Base-by-base conservation (phyloP, 1,284 basidiomycete genomes). In the Trametes sp. region DNA sequence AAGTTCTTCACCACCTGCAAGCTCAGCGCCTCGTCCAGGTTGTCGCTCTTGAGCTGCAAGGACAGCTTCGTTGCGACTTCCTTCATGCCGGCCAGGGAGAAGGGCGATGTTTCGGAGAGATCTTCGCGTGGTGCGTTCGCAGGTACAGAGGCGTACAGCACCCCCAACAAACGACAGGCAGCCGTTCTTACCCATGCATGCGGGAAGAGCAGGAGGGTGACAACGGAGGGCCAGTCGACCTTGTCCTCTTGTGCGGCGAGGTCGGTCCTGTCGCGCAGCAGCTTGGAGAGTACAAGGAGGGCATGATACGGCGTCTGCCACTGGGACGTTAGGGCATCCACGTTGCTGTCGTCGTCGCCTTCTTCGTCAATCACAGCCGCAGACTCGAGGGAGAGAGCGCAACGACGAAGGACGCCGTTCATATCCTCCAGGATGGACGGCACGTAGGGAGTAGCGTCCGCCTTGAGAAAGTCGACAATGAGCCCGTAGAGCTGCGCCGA, bases 151-250 rank as follows among this genome's bases (percentile, higher is more conserved):
- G 84, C 81, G 73, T 94, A 95, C 8, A 96, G 77, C 7, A 83
- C 73, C 6, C 94, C 94, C 1, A 98, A 76, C 8, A 96, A 81
- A 49, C 94, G 86, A 66, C 90, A 90, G 0, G 96, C 84, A 0
- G 92, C 92, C 14, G 88, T 87, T 35, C 96, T 90, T 1, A 98
- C 95, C 97, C 96, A 98, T 4, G 93, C 87, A 77, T 99, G 97
- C 13, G 96, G 96, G 78, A 92, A 98, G 10, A 94, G 82, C 2
- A 98, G 83, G 71, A 94, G 87, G 0, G 81, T 72, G 21, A 87
- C 80, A 45, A 98, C 81, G 0, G 81, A 74, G 23, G 78, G 70
- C 95, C 95, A 97, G 3, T 81, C 75, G 1, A 94, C 76, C 54
- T 76, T 78, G 31, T 77, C 77, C 10, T 75, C 71, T 35, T 82